Conservation (phyloP, 1,139 yeast species). For the Saccharomyces hybrid region DNA sequence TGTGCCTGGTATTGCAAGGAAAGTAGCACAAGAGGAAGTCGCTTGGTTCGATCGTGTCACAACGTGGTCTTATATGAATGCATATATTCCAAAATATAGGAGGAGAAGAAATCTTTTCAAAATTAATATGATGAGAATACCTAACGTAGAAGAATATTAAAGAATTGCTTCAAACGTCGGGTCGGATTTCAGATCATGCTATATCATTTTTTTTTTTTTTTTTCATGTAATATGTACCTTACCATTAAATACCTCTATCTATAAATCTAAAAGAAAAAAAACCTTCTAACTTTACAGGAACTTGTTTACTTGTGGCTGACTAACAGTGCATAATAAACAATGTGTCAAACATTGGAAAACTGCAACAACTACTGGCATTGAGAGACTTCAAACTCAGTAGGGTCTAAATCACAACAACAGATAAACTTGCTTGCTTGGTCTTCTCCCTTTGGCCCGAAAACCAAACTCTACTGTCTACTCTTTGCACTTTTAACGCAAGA, state of each 20-base stretch:
- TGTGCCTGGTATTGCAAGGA: slow-evolving; percentile 9
- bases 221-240: neutral
- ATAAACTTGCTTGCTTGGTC: neutral
- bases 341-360: no score
- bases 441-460: neutral
- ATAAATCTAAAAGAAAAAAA: neutral
- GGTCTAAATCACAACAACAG: neutral
- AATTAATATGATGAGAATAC: neutral
- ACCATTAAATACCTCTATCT: neutral
- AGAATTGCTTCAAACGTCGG: neutral
- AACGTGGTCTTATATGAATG: slow-evolving; percentile 13
- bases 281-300: no score
- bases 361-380: neutral
- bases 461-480: neutral
- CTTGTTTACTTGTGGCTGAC: no score
- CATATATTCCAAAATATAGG: slow-evolving; percentile 8
- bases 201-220: neutral
- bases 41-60: slow-evolving; percentile 12
- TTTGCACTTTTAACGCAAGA: neutral
- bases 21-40: slow-evolving; percentile 10
- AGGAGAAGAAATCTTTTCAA: neutral
- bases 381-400: neutral
- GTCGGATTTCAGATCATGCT: neutral
- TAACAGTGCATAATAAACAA: no score
- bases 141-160: neutral